Evolutionary conservation across 192 early-diverging fungal genomes (phyloP), one percentile per base, ranked within the genome.

Genomic region (Coemansia sp.): DNA sequence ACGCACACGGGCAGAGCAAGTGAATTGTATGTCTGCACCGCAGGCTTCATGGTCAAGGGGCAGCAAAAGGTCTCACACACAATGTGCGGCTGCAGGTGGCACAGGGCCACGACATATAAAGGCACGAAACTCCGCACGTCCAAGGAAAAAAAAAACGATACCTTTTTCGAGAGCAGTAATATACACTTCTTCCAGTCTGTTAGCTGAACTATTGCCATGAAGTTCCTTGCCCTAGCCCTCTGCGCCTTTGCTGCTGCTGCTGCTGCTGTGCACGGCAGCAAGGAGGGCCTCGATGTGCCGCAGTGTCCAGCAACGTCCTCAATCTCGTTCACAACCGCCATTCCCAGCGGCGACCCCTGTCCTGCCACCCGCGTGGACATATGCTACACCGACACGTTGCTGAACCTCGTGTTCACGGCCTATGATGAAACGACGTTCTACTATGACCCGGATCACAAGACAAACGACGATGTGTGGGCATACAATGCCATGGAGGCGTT

Each of bases 401-500:
- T 74, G 23, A 56, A 55, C 9, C 51, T 74, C 1, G 56, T 53
- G 20, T 74, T 74, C 26, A 63, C 64, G 20, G 70, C 64, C 1
- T 33, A 47, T 25, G 51, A 55, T 20, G 70, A 67, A 36, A 67
- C 50, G 19, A 58, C 62, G 38, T 67, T 48, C 20, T 67, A 63
- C 52, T 66, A 55, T 54, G 41, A 74, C 38, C 43, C 49, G 4
- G 51, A 18, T 21, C 70, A 74, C 32, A 37, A 25, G 19, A 74
- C 70, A n/a, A 74, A 74, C 28, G 70, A 52, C 10, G 63, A 67
- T n/a, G 67, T 74, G 34, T 74, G 70, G 70, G 63, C 43, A 4
- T 74, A 74, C 47, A 59, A 74, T 16, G 70, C 67, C n/a, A 54
- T 74, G 38, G 70, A 74, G 50, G 64, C 70, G 5, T 74, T 74